Conservation (phyloP, 2,329 filamentous ascomycete genomes). For the Penicillium verrucosum region DNA sequence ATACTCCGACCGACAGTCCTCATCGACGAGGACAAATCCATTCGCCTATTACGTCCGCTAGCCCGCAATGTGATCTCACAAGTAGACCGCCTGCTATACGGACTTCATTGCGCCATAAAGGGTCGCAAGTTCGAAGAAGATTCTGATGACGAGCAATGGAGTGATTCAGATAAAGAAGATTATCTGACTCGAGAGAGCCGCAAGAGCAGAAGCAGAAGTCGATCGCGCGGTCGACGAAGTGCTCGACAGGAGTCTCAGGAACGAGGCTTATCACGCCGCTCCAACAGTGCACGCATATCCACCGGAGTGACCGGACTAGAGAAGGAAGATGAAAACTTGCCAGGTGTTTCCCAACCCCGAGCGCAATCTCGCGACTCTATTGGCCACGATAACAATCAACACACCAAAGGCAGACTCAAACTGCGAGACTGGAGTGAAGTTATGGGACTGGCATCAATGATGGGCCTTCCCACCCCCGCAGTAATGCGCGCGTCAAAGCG, state of each 20-base stretch:
- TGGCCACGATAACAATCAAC: conserved; percentile 2
- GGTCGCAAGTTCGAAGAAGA: conserved; percentile 42
- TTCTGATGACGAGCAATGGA: conserved; percentile 29
- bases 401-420: conserved; percentile 21
- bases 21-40: conserved; percentile 36
- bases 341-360: conserved; percentile 10
- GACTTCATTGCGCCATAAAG: conserved; percentile 65
- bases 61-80: conserved; percentile 67
- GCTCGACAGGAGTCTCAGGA: conserved; percentile 15
- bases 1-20: conserved; percentile 30
- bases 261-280: conserved; percentile 6
- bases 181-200: conserved; percentile 2
- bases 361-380: conserved; percentile 13
- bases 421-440: conserved; percentile 82
- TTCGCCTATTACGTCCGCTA: conserved; percentile 62
- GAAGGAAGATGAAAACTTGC: conserved; percentile 6
- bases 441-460: conserved; percentile 71
- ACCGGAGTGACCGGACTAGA: conserved; percentile 3
- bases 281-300: conserved; percentile 7
- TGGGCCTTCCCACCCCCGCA: conserved; percentile 64
- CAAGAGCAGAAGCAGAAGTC: conserved; percentile 17
- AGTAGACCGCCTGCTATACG: conserved; percentile 66
- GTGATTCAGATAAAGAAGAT: conserved; percentile 27
- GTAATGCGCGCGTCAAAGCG: conserved; percentile 68
- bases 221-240: conserved; percentile 27